Evolutionary conservation across 257 asterid genomes (phyloP).

Genomic region (Solanum chiquidenum): DNA sequence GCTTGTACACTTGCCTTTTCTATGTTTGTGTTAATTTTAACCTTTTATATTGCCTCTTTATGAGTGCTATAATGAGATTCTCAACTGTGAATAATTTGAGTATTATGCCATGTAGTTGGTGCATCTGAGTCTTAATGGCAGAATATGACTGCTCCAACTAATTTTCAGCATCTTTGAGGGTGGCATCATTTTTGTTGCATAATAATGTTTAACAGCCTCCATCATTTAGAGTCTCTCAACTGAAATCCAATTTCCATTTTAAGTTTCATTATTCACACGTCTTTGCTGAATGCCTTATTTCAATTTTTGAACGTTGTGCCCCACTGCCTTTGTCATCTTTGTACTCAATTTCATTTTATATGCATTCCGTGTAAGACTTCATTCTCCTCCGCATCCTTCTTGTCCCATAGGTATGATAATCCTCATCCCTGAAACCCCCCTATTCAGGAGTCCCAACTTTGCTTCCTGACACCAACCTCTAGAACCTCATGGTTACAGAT

Average conservation of each 20-base stretch:
- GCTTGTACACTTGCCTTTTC: neutral
- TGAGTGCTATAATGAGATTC: neutral
- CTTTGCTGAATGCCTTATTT: neutral
- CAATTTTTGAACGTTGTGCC: neutral
- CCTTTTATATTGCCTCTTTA: neutral
- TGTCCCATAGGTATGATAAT: neutral
- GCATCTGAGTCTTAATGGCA: neutral
- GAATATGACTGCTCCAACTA: neutral
- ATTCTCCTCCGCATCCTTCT: neutral
- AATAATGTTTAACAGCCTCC: neutral
- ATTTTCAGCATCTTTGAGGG: neutral
- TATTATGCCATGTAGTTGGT: neutral
- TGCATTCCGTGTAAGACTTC: neutral
- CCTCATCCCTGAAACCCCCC: neutral
- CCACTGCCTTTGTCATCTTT: neutral
- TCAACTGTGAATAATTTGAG: neutral
- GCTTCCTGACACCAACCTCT: neutral
- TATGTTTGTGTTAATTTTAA: neutral
- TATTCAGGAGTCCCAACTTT: neutral
- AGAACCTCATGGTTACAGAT: neutral
- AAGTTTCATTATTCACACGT: neutral
- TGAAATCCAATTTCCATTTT: neutral
- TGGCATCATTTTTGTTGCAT: neutral
- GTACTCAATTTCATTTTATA: neutral
- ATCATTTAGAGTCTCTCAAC: neutral